Percentiles rank a stretch among this genome's conserved stretches.
These are phyloP conservation scores for Lecanicillium sp. DNA, from an alignment of 2,329 filamentous ascomycete species.

Conservation along the genomic window DNA sequence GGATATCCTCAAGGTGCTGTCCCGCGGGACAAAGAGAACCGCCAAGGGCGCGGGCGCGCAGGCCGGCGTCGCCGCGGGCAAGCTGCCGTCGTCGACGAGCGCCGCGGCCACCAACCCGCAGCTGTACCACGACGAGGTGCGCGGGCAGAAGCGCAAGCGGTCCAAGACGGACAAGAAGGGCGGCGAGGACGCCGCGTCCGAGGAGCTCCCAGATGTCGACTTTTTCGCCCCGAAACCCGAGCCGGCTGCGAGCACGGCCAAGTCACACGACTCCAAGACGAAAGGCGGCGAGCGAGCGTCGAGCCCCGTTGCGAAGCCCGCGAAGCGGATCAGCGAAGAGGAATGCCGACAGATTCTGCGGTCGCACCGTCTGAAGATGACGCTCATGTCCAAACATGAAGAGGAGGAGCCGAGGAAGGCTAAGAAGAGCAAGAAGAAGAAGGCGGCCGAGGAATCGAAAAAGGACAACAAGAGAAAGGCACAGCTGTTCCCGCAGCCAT, in stretches of 20 bases:
- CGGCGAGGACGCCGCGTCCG: constrained; percentile 24
- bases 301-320: constrained; percentile 23
- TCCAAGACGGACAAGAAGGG: constrained; percentile 25
- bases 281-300: constrained; percentile 18
- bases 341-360: constrained; percentile 69
- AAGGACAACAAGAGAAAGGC: constrained; percentile 52
- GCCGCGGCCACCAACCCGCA: constrained; percentile 62
- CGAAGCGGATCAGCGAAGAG: constrained; percentile 52
- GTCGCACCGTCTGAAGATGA: constrained; percentile 79
- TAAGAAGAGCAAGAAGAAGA: constrained; percentile 44
- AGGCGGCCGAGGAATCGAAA: constrained; percentile 39
- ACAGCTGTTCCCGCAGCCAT: constrained; percentile 70
- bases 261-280: constrained; percentile 19
- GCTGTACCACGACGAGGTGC: constrained; percentile 56
- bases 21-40: constrained; percentile 59
- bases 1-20: constrained; percentile 70
- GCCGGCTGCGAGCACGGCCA: constrained; percentile 17
- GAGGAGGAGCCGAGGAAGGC: constrained; percentile 51
- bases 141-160: constrained; percentile 52
- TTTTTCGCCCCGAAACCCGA: constrained; percentile 51
- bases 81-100: constrained; percentile 51
- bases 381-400: constrained; percentile 56
- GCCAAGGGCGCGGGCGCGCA: constrained; percentile 28
- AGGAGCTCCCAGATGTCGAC: constrained; percentile 45
- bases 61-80: constrained; percentile 28